Base-by-base conservation (phyloP, 345 rosid genomes). In the Aurinia saxatilis region DNA sequence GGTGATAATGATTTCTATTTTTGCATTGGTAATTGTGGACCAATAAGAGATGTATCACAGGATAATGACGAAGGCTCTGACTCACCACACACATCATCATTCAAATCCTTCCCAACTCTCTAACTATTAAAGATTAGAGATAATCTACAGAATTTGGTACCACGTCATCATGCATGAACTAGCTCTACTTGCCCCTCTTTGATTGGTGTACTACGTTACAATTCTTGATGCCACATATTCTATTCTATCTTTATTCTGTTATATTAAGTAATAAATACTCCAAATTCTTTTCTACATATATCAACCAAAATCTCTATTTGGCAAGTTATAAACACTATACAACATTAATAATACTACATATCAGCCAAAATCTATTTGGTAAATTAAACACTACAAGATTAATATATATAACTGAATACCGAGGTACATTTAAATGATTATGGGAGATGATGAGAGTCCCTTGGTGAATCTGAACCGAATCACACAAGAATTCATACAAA, bases 51-150 rank as follows among this genome's bases (percentile, higher is more conserved):
- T 37, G 31, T 57, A 49, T 58, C 65, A 67, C 48, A 67, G 37
- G 65, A 67, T 67, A 67, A 49, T 50, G 59, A 58, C 65, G 58
- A 67, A 58, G 8, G 31, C 33, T 49, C 41, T 67, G 72, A 67
- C 21, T 67, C 72, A 58, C 33, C 17, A 53, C 7, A 57, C 66
- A 59, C 58, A 34, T 21, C 54, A 18, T 34, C 63, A 5, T 42
- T 44, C 30, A 19, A 35, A 68, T 68, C 72, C 31, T 59, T 59
- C 17, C n/a, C 49, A 7, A 8, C 7, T 48, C 14, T 37, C 10
- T 58, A 57, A 13, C 50, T 30, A 56, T 66, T 66, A 23, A n/a
- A 5, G 6, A 47, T 46, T 37, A 7, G 6, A 0, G 16, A 48
- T 35, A 36, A 25, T 37, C 9, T 37, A 51, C n/a, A 47, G 30